A percentile compares a stretch with the other conserved stretches of the same genome.
These are phyloP conservation scores for Alternaria incomplexa DNA, from an alignment of 2,329 filamentous ascomycete genomes.

Conservation along the genomic window DNA sequence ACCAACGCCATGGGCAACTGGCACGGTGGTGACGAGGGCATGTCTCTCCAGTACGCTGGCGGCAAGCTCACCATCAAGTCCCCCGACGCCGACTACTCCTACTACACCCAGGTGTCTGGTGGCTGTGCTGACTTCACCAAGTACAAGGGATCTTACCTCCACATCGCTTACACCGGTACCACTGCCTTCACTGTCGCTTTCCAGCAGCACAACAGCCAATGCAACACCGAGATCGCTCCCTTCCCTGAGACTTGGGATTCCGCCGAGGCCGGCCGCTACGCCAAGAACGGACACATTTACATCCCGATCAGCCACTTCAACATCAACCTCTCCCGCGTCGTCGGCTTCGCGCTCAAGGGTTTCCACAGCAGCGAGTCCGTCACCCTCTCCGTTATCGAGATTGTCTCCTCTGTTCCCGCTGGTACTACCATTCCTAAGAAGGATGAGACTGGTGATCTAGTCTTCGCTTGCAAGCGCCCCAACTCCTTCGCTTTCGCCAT, in stretches of 20 bases:
- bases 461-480: constrained; percentile 69
- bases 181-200: constrained; percentile 68
- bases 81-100: constrained; percentile 66
- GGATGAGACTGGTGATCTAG: constrained; percentile 65
- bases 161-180: constrained; percentile 68
- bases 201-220: constrained; percentile 70
- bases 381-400: constrained; percentile 65
- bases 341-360: constrained; percentile 68
- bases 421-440: constrained; percentile 63
- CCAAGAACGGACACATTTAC: constrained; percentile 64
- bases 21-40: constrained; percentile 69
- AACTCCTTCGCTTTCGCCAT: constrained; percentile 77
- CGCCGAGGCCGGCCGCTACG: constrained; percentile 68
- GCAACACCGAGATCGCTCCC: constrained; percentile 61
- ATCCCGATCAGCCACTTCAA: constrained; percentile 71
- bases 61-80: constrained; percentile 63
- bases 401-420: constrained; percentile 62
- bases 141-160: constrained; percentile 66
- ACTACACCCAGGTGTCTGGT: constrained; percentile 64
- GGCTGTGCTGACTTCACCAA: constrained; percentile 63
- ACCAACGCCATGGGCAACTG: constrained; percentile 68
- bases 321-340: constrained; percentile 61
- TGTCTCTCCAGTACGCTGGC: constrained; percentile 59
- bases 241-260: constrained; percentile 73
- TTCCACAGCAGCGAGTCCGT: constrained; percentile 63